Base-by-base conservation (phyloP, 495 filamentous ascomycete genomes). In the Elaphomyces granulatus region DNA sequence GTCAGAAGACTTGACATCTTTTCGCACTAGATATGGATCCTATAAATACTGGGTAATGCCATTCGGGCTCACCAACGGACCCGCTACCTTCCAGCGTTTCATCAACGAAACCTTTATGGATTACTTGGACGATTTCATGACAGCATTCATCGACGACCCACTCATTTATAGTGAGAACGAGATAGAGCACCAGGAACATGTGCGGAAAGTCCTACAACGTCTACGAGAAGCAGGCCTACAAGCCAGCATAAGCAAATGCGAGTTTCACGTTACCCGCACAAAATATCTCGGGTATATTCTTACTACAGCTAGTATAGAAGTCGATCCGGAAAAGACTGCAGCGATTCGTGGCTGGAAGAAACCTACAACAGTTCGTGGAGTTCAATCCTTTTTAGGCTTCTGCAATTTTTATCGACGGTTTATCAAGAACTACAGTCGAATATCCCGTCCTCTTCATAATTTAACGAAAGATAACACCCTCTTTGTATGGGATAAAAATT, bases 401-500 rank as follows among this genome's bases (percentile, higher is more conserved):
- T n/a, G n/a, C n/a, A n/a, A n/a, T n/a, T n/a, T n/a, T n/a, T n/a
- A n/a, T n/a, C n/a, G n/a, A n/a, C n/a, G n/a, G n/a, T n/a, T 61
- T 34, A 57, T 64, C 2, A 12, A 45, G n/a, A 34, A 44, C 0
- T 60, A 49, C 40, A 47, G 39, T 6, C 34, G 32, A 12, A 51
- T 53, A 10, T 38, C 37, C 1, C 40, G 17, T 2, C 48, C 38
- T 0, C 33, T 59, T 3, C 12, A 38, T 10, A 3, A 31, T 0
- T 31, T 50, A 23, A 46, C 28, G 8, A 42, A 45, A 38, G 47
- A 51, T 18, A 33, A 51, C 26, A 20, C 14, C n/a, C 31, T 15
- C 14, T 52, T 51, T 17, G 14, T 21, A 12, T 47, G 20, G 35
- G 37, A 80, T n/a, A n/a, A 82, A 31, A 72, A 80, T 18, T 66